Percentiles rank a stretch among this genome's conserved stretches.
Conservation (phyloP, 2,329 filamentous ascomycete genomes). For the Xylaria arbuscula region DNA sequence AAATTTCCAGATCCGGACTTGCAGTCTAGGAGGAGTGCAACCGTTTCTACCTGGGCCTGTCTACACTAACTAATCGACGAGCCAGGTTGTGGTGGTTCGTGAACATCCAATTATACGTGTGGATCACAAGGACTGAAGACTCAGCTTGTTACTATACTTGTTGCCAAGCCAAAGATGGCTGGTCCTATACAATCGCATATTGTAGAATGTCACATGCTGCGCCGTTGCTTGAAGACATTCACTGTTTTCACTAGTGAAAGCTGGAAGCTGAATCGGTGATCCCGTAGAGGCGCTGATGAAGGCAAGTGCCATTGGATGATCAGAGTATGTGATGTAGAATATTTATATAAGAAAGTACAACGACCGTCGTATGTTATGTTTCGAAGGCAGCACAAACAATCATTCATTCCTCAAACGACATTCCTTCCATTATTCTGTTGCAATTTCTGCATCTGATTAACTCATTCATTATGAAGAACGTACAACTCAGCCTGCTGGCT, state of each 20-base stretch:
- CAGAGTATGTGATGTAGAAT: background rate
- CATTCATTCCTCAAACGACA: conserved; percentile 3
- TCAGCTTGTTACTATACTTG: conserved; percentile 22
- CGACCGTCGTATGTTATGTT: background rate
- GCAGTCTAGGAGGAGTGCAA: background rate
- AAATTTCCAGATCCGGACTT: conserved; percentile 11
- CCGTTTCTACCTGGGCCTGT: conserved; percentile 1
- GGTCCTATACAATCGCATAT: background rate
- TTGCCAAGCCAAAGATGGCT: conserved; percentile 12
- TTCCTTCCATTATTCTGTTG: background rate
- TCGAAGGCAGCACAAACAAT: background rate
- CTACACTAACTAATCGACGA: background rate
- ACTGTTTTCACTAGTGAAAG: background rate
- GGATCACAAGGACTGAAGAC: background rate
- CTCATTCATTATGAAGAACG: conserved; percentile 30
- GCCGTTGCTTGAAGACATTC: background rate
- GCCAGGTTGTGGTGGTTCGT: background rate
- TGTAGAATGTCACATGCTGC: background rate
- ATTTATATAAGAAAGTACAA: conserved; percentile 28
- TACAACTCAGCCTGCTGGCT: conserved; percentile 18
- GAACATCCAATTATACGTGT: background rate
- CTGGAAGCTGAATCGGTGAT: conserved; percentile 13
- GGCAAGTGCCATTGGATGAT: background rate
- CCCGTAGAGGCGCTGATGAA: background rate
- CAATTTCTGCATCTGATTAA: background rate